Percentiles rank a stretch among this genome's conserved stretches.
Conservation (phyloP, 2,329 filamentous ascomycete genomes). For the Hawksworthiomyces lignivorus region DNA sequence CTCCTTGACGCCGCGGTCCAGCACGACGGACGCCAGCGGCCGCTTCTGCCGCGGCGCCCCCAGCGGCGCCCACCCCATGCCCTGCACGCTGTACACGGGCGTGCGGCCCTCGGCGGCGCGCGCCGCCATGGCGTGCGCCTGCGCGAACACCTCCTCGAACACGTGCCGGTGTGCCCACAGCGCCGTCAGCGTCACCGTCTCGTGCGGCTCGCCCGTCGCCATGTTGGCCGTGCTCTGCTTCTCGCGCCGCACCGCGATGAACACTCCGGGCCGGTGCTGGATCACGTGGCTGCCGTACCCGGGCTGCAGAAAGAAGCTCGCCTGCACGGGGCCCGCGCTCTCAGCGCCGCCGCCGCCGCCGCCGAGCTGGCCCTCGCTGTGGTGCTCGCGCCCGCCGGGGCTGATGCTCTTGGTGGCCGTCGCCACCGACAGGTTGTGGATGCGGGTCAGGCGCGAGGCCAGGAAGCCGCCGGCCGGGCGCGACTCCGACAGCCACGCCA, state of each 20-base stretch:
- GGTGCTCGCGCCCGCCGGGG: too few relatives aligned
- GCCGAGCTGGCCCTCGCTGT: conserved; percentile 50
- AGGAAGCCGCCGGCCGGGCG: conserved; percentile 57
- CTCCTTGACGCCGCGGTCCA: conserved; percentile 79
- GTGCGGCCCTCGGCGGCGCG: conserved; percentile 87
- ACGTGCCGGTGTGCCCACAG: conserved; percentile 83
- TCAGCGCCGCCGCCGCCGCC: conserved; percentile 50
- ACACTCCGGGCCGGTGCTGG: conserved; percentile 70
- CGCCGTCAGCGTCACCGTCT: conserved; percentile 86
- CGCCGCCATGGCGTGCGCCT: conserved; percentile 74
- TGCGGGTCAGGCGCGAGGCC: conserved; percentile 48
- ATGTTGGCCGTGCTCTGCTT: conserved; percentile 78
- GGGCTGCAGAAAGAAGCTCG: conserved; percentile 81
- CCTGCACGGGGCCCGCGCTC: conserved; percentile 56
- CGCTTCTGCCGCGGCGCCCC: conserved; percentile 80
- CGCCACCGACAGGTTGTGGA: conserved; percentile 51
- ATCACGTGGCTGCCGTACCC: conserved; percentile 86
- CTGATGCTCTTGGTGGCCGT: conserved; percentile 42
- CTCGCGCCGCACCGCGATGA: conserved; percentile 78
- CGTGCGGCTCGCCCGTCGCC: conserved; percentile 81
- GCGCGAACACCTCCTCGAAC: conserved; percentile 81
- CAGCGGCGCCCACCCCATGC: conserved; percentile 76
- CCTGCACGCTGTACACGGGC: conserved; percentile 77
- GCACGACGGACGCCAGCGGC: conserved; percentile 77
- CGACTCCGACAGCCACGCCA: conserved; percentile 87